Evolutionary conservation across 257 asterid species (phyloP), one percentile per base, ranked within the genome.

Genomic region (Solanum piurae): DNA sequence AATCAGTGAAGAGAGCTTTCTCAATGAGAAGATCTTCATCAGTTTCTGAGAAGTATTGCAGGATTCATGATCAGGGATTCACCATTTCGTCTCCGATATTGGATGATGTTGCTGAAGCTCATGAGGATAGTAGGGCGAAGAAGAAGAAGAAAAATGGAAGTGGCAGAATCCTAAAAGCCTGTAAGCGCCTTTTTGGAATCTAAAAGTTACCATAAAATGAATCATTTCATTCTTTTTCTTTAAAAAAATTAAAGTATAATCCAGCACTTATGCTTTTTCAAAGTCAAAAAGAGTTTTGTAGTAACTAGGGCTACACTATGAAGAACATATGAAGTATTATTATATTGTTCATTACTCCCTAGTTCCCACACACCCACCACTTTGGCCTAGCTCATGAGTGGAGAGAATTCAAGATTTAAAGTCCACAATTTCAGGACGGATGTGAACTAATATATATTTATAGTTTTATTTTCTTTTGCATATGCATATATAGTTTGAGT

Each of bases 11-110:
- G 25, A 89, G 88, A 88, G 91, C 85, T 6, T 89, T 92, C 74
- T 91, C 94, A 9, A 62, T 86, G 72, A 83, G 90, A 85, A 93
- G 94, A 93, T 91, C 93, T 74, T 87, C 93, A 13, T 93, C 94
- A 33, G 89, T 90, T 49, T 87, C 92, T 3, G 94, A 93, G 80
- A 90, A 89, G 87, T 92, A 93, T 87, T 88, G 92, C 84, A 92
- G 93, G 94, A 93, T 93, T 68, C 89, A 91, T 86, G 93, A 91
- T 82, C 94, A 92, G 69, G 72, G 86, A 85, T 90, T 85, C 11
- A 89, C 89, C 12, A 85, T 89, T 75, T 85, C 89, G 1, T 58
- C 89, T 72, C 86, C 83, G 10, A 31, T 29, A 80, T 12, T 74
- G 21, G 90, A 89, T 58, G 91, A 88, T 62, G 91, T 86, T 14